A percentile compares a stretch with the other conserved stretches of the same genome.
These are phyloP conservation scores for Penicillium sp. DNA, from an alignment of 2,329 filamentous ascomycete genomes.

Conservation along the genomic window DNA sequence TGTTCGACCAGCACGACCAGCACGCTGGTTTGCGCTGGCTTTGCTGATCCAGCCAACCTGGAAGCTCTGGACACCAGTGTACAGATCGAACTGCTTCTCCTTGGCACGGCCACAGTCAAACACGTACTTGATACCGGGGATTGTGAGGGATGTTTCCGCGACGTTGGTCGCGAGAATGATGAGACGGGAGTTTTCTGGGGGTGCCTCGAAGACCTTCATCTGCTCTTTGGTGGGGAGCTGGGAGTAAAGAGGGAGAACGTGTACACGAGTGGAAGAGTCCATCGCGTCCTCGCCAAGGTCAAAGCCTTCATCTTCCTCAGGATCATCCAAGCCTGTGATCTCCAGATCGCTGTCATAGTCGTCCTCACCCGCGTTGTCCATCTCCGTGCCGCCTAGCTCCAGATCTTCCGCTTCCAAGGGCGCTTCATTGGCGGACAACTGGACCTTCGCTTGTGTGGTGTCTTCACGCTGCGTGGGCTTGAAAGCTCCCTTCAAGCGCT, in stretches of 20 bases:
- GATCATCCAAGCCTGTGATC: constrained; percentile 61
- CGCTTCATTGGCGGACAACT: constrained; percentile 74
- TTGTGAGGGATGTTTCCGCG: constrained; percentile 94
- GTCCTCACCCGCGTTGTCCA: constrained; percentile 52
- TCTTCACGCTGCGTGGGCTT: constrained; percentile 54
- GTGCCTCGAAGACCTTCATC: constrained; percentile 81
- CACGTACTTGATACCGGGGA: constrained; percentile 91
- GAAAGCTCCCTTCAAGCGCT: constrained; percentile 72
- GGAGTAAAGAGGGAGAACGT: constrained; percentile 92
- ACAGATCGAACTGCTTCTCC: constrained; percentile 83
- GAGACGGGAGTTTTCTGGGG: constrained; percentile 78
- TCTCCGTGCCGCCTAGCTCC: constrained; percentile 67
- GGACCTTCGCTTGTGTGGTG: constrained; percentile 65
- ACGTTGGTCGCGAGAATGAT: constrained; percentile 95
- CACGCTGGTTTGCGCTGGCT: constrained; percentile 86
- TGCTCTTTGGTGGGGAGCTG: constrained; percentile 89
- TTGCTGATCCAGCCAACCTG: constrained; percentile 97
- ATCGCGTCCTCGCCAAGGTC: constrained; percentile 65
- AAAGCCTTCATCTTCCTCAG: constrained; percentile 66
- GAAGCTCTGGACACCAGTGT: constrained; percentile 91
- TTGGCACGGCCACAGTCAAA: constrained; percentile 94
- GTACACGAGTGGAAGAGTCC: constrained; percentile 68
- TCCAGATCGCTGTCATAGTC: constrained; percentile 60
- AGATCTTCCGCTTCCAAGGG: constrained; percentile 84
- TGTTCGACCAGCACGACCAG: constrained; percentile 92